Conservation (phyloP, 2,329 filamentous ascomycete species). For the Ceratocystis harringtonii region DNA sequence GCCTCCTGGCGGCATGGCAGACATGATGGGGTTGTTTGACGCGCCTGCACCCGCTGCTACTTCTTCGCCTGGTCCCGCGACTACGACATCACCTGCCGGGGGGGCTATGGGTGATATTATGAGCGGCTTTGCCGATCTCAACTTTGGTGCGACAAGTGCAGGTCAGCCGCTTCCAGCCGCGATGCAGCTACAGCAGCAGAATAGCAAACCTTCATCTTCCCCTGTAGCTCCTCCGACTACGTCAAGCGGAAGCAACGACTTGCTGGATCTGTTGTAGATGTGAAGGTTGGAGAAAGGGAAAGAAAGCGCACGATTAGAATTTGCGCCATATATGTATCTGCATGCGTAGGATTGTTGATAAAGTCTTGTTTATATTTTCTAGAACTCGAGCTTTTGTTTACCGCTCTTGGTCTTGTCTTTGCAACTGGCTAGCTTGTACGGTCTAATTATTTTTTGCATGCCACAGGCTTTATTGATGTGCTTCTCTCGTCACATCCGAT, state of each 20-base stretch:
- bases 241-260: constrained; percentile 32
- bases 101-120: constrained; percentile 67
- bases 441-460: background rate
- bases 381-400: background rate
- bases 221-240: constrained; percentile 20
- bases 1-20: constrained; percentile 38
- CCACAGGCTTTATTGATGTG: background rate
- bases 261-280: constrained; percentile 32
- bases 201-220: constrained; percentile 19
- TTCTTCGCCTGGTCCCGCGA: constrained; percentile 20
- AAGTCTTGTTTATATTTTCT: background rate
- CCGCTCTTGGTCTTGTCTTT: background rate
- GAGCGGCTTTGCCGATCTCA: constrained; percentile 72
- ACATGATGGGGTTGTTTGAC: constrained; percentile 57
- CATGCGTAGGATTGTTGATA: background rate
- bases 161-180: constrained; percentile 50
- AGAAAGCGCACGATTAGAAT: background rate
- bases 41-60: constrained; percentile 47
- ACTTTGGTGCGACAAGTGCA: constrained; percentile 43
- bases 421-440: background rate
- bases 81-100: constrained; percentile 28
- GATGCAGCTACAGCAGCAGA: constrained; percentile 36
- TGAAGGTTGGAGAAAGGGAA: background rate
- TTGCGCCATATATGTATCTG: background rate
- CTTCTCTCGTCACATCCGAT: background rate